These are phyloP conservation scores for Hapsidospora chrysogenum DNA, from an alignment of 495 filamentous ascomycete species.

Conservation along the genomic window DNA sequence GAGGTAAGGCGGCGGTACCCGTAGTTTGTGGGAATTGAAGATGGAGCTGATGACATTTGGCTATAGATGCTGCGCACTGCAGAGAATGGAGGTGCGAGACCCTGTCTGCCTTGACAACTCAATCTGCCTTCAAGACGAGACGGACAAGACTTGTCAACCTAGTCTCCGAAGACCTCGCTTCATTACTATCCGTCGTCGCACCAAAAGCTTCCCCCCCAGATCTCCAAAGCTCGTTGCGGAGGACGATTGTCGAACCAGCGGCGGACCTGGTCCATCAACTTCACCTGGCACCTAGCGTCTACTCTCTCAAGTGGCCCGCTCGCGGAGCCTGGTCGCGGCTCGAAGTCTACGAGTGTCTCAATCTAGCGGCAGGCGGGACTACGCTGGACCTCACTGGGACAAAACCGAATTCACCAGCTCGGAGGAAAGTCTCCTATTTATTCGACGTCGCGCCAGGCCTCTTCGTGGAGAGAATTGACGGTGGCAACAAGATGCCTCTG, in stretches of 20 bases:
- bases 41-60: too few relatives aligned
- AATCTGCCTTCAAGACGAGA: slow-evolving; percentile 1
- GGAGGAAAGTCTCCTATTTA: neutral
- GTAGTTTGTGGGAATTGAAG: too few relatives aligned
- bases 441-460: slow-evolving; percentile 5
- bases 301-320: slow-evolving; percentile 3
- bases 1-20: slow-evolving; percentile 2
- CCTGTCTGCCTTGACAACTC: slow-evolving; percentile 1
- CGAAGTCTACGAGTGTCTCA: slow-evolving; percentile 2
- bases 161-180: slow-evolving; percentile 1
- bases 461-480: slow-evolving; percentile 1
- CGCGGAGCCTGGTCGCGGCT: neutral
- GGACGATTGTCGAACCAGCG: slow-evolving; percentile 3
- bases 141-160: neutral
- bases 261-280: slow-evolving; percentile 3
- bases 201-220: neutral
- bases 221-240: slow-evolving; percentile 2
- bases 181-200: slow-evolving; percentile 1
- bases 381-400: neutral
- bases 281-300: slow-evolving; percentile 1
- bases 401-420: neutral
- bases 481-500: neutral
- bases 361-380: neutral
- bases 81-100: slow-evolving; percentile 3
- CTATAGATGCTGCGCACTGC: slow-evolving; percentile 2